A percentile compares a stretch with the other conserved stretches of the same genome.
These are phyloP conservation scores for Iris pallida DNA, from an alignment of 116 monocot genomes.

Conservation along the genomic window DNA sequence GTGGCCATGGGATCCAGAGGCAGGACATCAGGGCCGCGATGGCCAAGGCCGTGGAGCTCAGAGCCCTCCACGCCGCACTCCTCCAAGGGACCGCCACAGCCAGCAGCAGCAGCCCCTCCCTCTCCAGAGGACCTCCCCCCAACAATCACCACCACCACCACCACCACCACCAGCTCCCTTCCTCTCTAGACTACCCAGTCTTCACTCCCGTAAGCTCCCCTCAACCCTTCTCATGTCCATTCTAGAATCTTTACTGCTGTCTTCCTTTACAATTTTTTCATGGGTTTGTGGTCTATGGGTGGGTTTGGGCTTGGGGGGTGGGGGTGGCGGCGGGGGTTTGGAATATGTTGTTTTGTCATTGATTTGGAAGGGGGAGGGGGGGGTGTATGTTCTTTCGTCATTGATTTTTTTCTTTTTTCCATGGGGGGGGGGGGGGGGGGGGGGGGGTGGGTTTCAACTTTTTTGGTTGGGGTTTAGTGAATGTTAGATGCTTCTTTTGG, in stretches of 20 bases:
- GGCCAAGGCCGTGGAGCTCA: conserved; percentile 75
- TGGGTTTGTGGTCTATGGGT: too few relatives aligned
- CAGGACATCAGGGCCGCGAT: conserved; percentile 75
- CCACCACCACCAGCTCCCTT: conserved; percentile 22
- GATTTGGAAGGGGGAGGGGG: too few relatives aligned
- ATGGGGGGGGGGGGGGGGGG: too few relatives aligned
- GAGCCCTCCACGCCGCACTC: conserved; percentile 80
- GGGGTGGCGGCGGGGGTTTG: too few relatives aligned
- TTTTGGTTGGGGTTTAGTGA: too few relatives aligned
- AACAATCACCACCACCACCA: background rate
- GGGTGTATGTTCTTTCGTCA: too few relatives aligned
- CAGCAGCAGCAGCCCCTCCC: conserved; percentile 22
- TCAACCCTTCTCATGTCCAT: background rate
- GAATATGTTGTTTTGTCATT: conserved; percentile 5
- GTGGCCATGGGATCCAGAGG: conserved; percentile 34
- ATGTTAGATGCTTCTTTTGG: too few relatives aligned
- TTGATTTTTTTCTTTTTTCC: too few relatives aligned
- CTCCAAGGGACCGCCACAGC: conserved; percentile 39
- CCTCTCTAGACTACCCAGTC: conserved; percentile 71
- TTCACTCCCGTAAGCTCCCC: conserved; percentile 68
- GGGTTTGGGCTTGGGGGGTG: too few relatives aligned
- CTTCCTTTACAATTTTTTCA: too few relatives aligned
- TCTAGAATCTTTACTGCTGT: too few relatives aligned
- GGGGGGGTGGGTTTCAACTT: too few relatives aligned
- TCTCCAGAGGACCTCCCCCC: background rate